These are phyloP conservation scores for Chytridiales sp. DNA, from an alignment of 371 early-diverging fungal genomes.

Conservation along the genomic window DNA sequence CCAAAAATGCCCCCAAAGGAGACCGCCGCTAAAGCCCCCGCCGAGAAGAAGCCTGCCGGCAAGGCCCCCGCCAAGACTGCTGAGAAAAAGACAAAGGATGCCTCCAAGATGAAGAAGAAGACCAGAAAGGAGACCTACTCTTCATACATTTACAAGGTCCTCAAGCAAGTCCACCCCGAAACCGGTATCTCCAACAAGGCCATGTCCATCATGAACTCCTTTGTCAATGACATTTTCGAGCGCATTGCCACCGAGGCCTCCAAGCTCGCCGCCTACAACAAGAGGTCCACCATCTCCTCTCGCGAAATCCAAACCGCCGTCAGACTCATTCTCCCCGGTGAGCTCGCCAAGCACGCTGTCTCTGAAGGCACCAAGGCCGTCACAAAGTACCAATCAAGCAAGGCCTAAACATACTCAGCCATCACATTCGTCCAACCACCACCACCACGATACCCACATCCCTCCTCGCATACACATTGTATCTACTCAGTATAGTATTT, in stretches of 20 bases:
- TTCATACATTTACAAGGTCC: conserved; percentile 94
- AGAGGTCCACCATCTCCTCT: conserved; percentile 91
- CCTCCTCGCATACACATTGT: too few relatives aligned
- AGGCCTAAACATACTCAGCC: too few relatives aligned
- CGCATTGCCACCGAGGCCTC: conserved; percentile 87
- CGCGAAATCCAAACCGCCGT: conserved; percentile 95
- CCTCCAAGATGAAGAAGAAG: conserved; percentile 53
- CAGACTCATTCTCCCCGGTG: conserved; percentile 91
- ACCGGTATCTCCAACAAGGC: conserved; percentile 98
- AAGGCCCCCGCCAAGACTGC: conserved; percentile 68
- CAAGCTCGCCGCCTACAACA: conserved; percentile 91
- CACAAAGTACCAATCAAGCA: conserved; percentile 89
- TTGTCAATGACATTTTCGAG: conserved; percentile 97
- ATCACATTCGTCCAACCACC: too few relatives aligned
- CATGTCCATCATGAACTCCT: conserved; percentile 98
- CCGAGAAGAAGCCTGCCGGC: conserved; percentile 38
- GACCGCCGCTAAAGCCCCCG: conserved; percentile 34
- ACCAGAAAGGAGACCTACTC: conserved; percentile 88
- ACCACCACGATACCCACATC: too few relatives aligned
- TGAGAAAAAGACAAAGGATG: conserved; percentile 52
- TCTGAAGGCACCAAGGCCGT: conserved; percentile 98
- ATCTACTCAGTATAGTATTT: too few relatives aligned
- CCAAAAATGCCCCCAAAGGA: conserved; percentile 46
- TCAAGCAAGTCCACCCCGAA: conserved; percentile 97
- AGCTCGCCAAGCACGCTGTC: conserved; percentile 96